Conservation (phyloP, 1,284 basidiomycete species). For the Boletus holoroseus region DNA sequence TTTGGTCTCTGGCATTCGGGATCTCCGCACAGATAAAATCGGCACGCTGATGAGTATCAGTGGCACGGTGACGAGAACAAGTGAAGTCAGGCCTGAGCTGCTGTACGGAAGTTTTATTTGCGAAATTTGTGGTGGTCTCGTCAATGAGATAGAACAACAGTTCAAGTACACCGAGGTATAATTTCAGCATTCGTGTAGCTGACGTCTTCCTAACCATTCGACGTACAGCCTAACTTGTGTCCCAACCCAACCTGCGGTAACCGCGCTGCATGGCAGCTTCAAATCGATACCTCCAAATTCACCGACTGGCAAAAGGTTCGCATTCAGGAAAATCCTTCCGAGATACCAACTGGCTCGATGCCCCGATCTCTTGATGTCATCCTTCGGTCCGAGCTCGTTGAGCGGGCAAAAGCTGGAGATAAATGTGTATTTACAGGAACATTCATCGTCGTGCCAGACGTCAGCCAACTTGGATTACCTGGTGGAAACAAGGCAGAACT, state of each 20-base stretch:
- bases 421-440: constrained; percentile 98
- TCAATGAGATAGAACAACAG: constrained; percentile 97
- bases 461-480: constrained; percentile 91
- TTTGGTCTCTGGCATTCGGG: constrained; percentile 91
- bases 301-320: constrained; percentile 99
- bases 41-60: constrained; percentile 91
- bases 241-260: constrained; percentile 93
- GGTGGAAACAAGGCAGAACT: constrained; percentile 92
- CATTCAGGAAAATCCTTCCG: constrained; percentile 98
- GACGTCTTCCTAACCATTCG: neutral
- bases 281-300: constrained; percentile 95
- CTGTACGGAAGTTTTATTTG: constrained; percentile 93
- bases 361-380: constrained; percentile 96
- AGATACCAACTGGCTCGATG: constrained; percentile 99
- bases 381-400: constrained; percentile 91
- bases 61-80: constrained; percentile 96
- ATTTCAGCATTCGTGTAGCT: constrained; percentile 21
- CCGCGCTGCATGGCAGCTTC: constrained; percentile 85
- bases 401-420: constrained; percentile 97
- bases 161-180: constrained; percentile 99
- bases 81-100: constrained; percentile 94
- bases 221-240: constrained; percentile 78
- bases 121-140: constrained; percentile 78
- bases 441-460: constrained; percentile 98
- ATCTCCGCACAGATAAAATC: constrained; percentile 88